Evolutionary conservation across 176 grass and related monocot genomes (phyloP), one percentile per base, ranked within the genome.

Genomic region (Chrysopogon serrulatus): DNA sequence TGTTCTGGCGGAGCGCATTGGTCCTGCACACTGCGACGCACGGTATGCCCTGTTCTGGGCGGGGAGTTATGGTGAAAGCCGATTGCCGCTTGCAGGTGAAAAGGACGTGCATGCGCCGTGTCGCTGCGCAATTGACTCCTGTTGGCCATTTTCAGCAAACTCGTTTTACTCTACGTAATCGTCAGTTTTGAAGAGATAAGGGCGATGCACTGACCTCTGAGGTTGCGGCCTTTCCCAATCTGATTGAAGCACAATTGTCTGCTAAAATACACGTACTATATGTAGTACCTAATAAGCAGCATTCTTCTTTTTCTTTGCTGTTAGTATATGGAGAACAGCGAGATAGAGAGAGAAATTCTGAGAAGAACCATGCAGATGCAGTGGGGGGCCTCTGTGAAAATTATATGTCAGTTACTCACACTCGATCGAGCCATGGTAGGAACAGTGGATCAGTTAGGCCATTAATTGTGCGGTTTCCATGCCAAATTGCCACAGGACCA

Each of bases 401-500:
- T 17, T n/a, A 17, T 59, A 53, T 4, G n/a, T 34, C 12, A 43
- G 24, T 5, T 57, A 53, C 18, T 47, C 62, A 24, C 27, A 10
- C 10, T 37, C 8, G 53, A 56, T 37, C 8, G 53, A 56, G 71
- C 56, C 41, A 34, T 26, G 24, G 12, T 6, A 70, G n/a, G 41
- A 88, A 65, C 57, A 66, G 44, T 35, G 67, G 26, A 73, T 35
- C 40, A 23, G 23, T 76, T 68, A 45, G 30, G 47, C 71, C 61
- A 47, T 35, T 81, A 26, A 35, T 43, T 74, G 48, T 48, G n/a
- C 18, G 49, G 43, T 82, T 84, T 65, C 4, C 67, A 36, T 67
- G 45, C 10, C 44, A 60, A 60, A 73, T 87, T 74, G 76, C 5
- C 37, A 40, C 45, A 79, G 87, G 87, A 79, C 81, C 75, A 13